Evolutionary conservation across 2,329 filamentous ascomycete genomes (phyloP).

Genomic region (Aspergillus terreus): DNA sequence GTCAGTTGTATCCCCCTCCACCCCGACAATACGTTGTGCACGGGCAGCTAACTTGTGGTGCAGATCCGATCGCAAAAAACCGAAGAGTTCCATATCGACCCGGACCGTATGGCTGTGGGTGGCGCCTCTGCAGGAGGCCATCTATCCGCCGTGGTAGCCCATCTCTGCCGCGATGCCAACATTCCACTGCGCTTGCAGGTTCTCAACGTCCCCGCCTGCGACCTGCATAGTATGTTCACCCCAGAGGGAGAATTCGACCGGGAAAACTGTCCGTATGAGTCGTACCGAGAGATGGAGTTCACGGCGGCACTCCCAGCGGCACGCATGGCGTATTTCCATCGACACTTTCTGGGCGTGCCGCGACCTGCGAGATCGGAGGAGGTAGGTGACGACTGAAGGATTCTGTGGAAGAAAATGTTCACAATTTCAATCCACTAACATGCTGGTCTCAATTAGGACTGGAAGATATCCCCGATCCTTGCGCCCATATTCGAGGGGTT

Average conservation of each 20-base stretch:
- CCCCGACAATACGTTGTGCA: neutral
- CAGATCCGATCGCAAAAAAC: conserved; percentile 31
- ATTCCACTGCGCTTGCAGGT: conserved; percentile 36
- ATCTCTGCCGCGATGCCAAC: conserved; percentile 35
- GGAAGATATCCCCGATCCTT: conserved; percentile 42
- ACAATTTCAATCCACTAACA: conserved; percentile 8
- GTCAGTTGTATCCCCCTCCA: conserved; percentile 16
- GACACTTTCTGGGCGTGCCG: conserved; percentile 35
- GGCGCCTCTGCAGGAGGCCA: conserved; percentile 40
- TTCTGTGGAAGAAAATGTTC: neutral
- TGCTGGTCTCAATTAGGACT: conserved; percentile 26
- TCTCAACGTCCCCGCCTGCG: conserved; percentile 34
- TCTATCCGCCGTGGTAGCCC: conserved; percentile 36
- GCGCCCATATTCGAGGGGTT: conserved; percentile 32
- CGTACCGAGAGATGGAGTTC: conserved; percentile 38
- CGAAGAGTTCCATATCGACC: conserved; percentile 33
- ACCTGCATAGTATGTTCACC: conserved; percentile 35
- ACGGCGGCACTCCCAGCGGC: conserved; percentile 32
- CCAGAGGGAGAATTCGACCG: conserved; percentile 32
- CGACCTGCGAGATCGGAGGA: conserved; percentile 32
- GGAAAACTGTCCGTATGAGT: conserved; percentile 35
- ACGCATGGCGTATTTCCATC: conserved; percentile 40
- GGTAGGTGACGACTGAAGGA: conserved; percentile 20
- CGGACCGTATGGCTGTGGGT: conserved; percentile 33
- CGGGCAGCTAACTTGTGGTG: conserved; percentile 4